phyloP scores from a whole-genome alignment of 73 alveolate species.

The Breviolum minutum region DNA sequence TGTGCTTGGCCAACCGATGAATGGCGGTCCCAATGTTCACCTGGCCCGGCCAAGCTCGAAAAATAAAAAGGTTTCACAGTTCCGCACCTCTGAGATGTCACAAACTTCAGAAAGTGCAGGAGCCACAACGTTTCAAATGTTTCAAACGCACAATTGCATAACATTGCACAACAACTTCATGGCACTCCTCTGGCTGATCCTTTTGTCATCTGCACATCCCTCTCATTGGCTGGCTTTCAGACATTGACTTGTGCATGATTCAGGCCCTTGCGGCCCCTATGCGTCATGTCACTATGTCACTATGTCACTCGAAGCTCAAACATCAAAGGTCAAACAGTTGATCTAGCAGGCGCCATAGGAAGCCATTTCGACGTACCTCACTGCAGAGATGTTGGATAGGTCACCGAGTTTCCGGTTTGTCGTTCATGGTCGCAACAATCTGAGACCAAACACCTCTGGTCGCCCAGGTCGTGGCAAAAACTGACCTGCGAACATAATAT shows the following conservation, averaged over 20 bases:
- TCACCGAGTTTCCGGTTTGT: not conserved
- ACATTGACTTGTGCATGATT: not conserved
- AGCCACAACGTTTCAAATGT: too few species aligned
- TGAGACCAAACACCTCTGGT: conserved; percentile 7
- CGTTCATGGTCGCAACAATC: not conserved
- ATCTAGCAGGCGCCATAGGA: conserved; percentile 72
- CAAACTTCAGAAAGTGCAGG: too few species aligned
- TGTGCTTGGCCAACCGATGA: conserved; percentile 56
- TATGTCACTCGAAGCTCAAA: not conserved
- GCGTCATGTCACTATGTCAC: not conserved
- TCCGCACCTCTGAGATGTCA: not conserved
- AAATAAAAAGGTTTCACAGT: not conserved
- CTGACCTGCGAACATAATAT: not conserved
- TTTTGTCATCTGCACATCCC: not conserved
- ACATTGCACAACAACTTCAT: not conserved
- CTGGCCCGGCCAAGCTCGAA: not conserved
- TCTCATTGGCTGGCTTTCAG: not conserved
- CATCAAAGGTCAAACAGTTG: conserved; percentile 48
- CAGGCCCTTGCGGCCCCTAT: not conserved
- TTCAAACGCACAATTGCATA: not conserved
- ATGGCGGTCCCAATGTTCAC: conserved; percentile 42
- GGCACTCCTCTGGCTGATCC: not conserved
- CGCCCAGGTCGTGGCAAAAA: conserved; percentile 40
- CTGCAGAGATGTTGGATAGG: too few species aligned
- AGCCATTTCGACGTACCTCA: conserved; percentile 73